Base-by-base conservation (phyloP, 2,329 filamentous ascomycete species). In the Ascomycota sp. region DNA sequence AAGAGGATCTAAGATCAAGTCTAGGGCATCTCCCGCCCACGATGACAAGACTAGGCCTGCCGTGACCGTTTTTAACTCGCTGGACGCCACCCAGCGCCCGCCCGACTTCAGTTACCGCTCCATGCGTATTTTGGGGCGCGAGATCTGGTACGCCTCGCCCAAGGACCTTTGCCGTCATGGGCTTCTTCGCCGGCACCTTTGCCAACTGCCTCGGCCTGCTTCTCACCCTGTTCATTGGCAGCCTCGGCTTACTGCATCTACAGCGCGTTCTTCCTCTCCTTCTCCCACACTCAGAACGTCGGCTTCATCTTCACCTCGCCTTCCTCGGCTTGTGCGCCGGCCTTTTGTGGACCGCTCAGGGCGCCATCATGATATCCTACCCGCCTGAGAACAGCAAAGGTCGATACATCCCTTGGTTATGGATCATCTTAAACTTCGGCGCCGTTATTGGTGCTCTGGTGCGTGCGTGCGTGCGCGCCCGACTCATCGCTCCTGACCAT, bases 381-480 rank as follows among this genome's bases (percentile, higher is more conserved):
- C 83, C 83, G 2, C 62, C 68, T 13, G 84, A 92, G 56, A 54
- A 69, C 27, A 68, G 71, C 41, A 92, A 92, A 62, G 84, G 84
- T 31, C 73, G 75, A 38, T 92, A 83, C 53, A 92, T 92, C 51
- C 78, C 78, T 39, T 74, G 72, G 59, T 92, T 92, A 58, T 92
- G 84, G 84, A 73, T 83, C 52, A 91, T 93, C 47, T 93, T 92
- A 65, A 92, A 92, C 55, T 55, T 84, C 38, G 84, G 84, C 44
- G 83, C 74, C 45, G 83, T 92, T 39, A 81, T 93, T 52, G 84
- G 84, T 40, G 72, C 75, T 47, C 8, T 11, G 2, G 6, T 29
- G 24, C 27, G 16, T 29, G 13, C 27, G 10, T 30, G 16, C 27
- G 24, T 11, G 9, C 30, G 3, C 21, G 7, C 27, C 27, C 12